These are phyloP conservation scores for Epichloe glyceriae DNA, from an alignment of 2,329 filamentous ascomycete genomes.

Conservation along the genomic window DNA sequence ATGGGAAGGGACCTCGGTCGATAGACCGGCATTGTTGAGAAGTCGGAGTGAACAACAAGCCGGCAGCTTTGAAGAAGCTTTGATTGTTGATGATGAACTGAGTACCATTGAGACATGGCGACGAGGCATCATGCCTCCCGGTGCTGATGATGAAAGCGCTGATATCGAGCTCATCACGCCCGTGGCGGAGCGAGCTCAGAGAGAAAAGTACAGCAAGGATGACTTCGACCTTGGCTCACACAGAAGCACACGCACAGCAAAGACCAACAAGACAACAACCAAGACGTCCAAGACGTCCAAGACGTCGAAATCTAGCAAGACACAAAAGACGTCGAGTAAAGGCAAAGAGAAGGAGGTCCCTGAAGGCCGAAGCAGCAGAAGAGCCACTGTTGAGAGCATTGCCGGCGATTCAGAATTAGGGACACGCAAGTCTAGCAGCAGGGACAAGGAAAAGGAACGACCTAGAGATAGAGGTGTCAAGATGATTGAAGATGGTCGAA, in stretches of 20 bases:
- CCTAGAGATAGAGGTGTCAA: slow-evolving; percentile 12
- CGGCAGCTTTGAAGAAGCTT: slow-evolving; percentile 36
- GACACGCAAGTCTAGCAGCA: slow-evolving; percentile 18
- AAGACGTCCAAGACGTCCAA: slow-evolving; percentile 17
- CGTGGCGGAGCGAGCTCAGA: slow-evolving; percentile 35
- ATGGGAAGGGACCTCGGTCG: slow-evolving; percentile 13
- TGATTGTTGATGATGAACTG: slow-evolving; percentile 44
- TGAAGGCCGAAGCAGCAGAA: slow-evolving; percentile 5
- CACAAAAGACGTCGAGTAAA: slow-evolving; percentile 10
- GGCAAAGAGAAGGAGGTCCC: slow-evolving; percentile 9
- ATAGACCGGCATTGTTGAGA: slow-evolving; percentile 14
- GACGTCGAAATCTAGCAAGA: slow-evolving; percentile 8
- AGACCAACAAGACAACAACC: slow-evolving; percentile 13
- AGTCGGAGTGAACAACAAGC: slow-evolving; percentile 19
- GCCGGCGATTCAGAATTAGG: slow-evolving; percentile 24
- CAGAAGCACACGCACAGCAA: slow-evolving; percentile 20
- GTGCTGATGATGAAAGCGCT: slow-evolving; percentile 30
- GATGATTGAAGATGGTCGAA: slow-evolving; percentile 25
- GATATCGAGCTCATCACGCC: slow-evolving; percentile 47
- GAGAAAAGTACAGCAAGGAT: slow-evolving; percentile 21
- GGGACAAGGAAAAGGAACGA: slow-evolving; percentile 12
- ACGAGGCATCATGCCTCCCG: slow-evolving; percentile 37
- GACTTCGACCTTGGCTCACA: slow-evolving; percentile 26
- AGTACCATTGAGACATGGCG: slow-evolving; percentile 47
- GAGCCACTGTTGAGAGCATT: slow-evolving; percentile 10